A percentile compares a stretch with the other conserved stretches of the same genome.
These are phyloP conservation scores for Podospora conica DNA, from an alignment of 495 filamentous ascomycete species.

Conservation along the genomic window DNA sequence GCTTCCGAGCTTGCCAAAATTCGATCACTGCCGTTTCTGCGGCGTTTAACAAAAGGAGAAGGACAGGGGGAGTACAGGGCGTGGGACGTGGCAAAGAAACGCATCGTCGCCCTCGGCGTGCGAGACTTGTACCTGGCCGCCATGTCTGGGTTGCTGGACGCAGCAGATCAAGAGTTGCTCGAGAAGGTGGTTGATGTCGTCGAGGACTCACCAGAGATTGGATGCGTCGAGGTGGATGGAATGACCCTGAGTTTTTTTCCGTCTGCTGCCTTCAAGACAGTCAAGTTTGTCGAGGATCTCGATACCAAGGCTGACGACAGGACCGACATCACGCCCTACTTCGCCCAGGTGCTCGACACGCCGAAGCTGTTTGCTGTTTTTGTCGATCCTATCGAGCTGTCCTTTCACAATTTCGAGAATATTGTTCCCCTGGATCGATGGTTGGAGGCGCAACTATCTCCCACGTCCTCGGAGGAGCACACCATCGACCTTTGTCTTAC, in stretches of 20 bases:
- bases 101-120: not conserved
- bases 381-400: conserved; percentile 2
- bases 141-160: not conserved
- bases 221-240: not conserved
- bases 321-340: not conserved
- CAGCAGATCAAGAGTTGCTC: not conserved
- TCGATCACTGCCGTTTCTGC: not conserved
- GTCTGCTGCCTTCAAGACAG: not conserved
- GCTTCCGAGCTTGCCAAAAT: not conserved
- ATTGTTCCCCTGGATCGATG: conserved; percentile 1
- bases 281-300: conserved; percentile 7
- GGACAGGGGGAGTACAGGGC: not conserved
- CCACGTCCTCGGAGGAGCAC: not conserved
- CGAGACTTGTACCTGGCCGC: conserved; percentile 4
- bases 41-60: not conserved
- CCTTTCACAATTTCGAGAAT: conserved; percentile 8
- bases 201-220: not conserved
- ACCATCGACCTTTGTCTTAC: not conserved
- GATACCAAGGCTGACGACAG: not conserved
- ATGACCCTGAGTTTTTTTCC: not conserved
- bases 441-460: not conserved
- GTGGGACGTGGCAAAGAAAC: not conserved
- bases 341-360: conserved; percentile 1
- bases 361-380: not conserved
- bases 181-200: not conserved